Evolutionary conservation across 176 grass and related monocot species (phyloP), one percentile per base, ranked within the genome.

Genomic region (Ampelocalamus luodianensis): DNA sequence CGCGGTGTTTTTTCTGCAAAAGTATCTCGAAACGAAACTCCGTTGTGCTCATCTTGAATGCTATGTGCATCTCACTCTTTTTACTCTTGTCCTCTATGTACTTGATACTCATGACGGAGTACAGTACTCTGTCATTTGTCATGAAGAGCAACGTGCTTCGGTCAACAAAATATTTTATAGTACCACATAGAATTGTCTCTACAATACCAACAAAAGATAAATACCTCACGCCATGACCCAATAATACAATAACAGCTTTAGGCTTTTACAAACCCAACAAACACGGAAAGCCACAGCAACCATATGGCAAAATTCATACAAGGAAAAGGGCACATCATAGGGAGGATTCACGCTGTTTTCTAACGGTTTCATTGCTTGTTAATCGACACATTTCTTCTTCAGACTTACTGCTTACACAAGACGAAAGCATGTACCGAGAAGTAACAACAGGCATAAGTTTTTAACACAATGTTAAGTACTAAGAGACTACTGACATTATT

Each of bases 341-440:
- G 27, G 7, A 34, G 9, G 8, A 36, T 34, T 60, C 1, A 34
- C 15, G 32, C 22, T 15, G 36, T 60, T 68, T 78, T 34, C 9
- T 1, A 38, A 39, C 0, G 10, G 27, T 87, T 34, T 46, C 10
- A 2, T 6, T 9, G 34, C 50, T 48, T 74, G 42, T 71, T 58
- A 68, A 81, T 53, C 22, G 16, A 85, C 61, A 15, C 62, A 66
- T 53, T 1, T 66, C 73, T n/a, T 44, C 29, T 37, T 76, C 82
- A 16, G 43, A 82, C 26, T 90, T 85, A 55, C 65, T n/a, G n/a
- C n/a, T n/a, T n/a, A n/a, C n/a, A 90, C 64, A 75, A 51, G 77
- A 66, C 1, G 4, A 72, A 76, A 71, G 6, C 80, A 79, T 85
- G 83, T 90, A 82, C 36, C 17, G 44, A 4, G 26, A 45, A 20